Base-by-base conservation (phyloP, 768 basidiomycete species). In the Mycena pura region DNA sequence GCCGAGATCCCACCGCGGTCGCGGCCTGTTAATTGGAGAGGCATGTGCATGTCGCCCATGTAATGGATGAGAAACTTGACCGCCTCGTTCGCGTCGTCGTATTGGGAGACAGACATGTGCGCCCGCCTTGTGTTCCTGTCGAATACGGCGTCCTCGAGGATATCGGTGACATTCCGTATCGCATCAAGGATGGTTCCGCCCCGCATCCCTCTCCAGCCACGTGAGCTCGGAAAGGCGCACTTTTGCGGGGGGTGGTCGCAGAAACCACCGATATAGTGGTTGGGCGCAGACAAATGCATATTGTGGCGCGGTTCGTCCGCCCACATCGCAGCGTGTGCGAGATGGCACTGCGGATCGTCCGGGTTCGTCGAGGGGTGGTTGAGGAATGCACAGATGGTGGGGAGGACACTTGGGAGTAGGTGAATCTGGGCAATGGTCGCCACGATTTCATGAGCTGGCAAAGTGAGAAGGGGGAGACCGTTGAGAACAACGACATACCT, bases 391-490 rank as follows among this genome's bases (percentile, higher is more conserved):
- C 90, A 92, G 53, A 97, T 76, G 29, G 80, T 82, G 2, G 85
- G 81, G 38, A 89, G 80, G 5, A 90, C 88, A 2, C 77, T 78
- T 0, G 92, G 92, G 72, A 93, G 85, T 3, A 98, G 84, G 72
- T 97, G 87, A 60, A 96, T 93, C 72, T 98, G 91, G 1, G 96
- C 96, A 57, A 99, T 91, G 5, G 95, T 96, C 1, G 95, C 96
- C 6, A 94, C 86, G 29, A 97, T 89, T 78, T 97, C 92, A 68
- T 98, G 96, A 4, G 96, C 94, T 87, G 62, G 24, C 27, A 40
- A 49, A 34, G 44, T 31, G 6, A 40, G 34, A 15, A 38, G 7
- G 32, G 15, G 43, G 38, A 38, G 46, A 25, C 38, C 41, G 28
- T n/a, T 21, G 29, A 25, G 31, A 41, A 34, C 5, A 25, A 24